Evolutionary conservation across 2,329 filamentous ascomycete species (phyloP), one percentile per base, ranked within the genome.

Genomic region (Neonectria coccinea): DNA sequence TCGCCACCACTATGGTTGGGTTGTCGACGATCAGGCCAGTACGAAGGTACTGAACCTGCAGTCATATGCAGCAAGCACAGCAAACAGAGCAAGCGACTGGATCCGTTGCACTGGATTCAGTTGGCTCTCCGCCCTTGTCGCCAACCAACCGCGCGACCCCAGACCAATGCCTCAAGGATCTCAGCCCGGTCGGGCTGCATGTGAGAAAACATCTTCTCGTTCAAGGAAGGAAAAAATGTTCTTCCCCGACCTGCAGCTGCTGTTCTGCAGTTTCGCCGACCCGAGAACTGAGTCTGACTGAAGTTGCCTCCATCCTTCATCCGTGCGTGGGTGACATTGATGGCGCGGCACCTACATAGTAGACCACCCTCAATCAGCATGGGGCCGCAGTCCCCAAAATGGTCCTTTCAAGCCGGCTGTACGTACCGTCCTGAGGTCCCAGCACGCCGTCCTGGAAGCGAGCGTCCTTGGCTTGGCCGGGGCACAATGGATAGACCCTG

Each of bases 81-180:
- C 68, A 44, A 64, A 42, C 47, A 60, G 58, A 65, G 22, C 36
- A 67, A 64, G 67, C 62, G 66, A 61, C 65, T 59, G 72, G 65
- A 72, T 69, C 72, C 69, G 63, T 55, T 47, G 66, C 51, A 54
- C 64, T 73, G 70, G 72, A 69, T 74, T 67, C 69, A 65, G 59
- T 70, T 70, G 64, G 64, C 22, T 56, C 29, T 56, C 14, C 29
- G 27, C 56, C 51, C 64, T 67, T 67, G 68, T 59, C 63, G 56
- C 60, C 63, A 56, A 6, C 25, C 63, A 57, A 25, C 25, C 25
- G 25, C 25, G 25, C 64, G 64, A 67, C 65, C 70, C 66, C 68
- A 65, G 69, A 65, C 68, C 44, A 55, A 54, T 22, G 55, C 29
- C 45, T 57, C 65, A 69, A 58, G 70, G 67, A 70, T 69, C 64